Percentiles rank a stretch among this genome's conserved stretches.
phyloP scores from a whole-genome alignment of 805 yeast species.

The Candida odintsovae region DNA sequence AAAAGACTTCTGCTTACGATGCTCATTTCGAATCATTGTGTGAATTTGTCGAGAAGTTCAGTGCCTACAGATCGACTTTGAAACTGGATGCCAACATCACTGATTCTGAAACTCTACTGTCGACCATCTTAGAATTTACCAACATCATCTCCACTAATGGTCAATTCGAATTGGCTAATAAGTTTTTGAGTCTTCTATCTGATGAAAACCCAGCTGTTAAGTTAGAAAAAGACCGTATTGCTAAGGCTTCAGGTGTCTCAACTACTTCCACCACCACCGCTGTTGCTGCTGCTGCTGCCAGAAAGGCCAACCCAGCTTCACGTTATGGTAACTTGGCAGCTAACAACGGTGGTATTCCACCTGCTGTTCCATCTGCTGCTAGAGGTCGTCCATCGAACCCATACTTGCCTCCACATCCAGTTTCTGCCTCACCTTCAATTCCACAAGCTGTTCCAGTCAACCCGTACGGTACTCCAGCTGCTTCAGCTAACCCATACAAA shows the following conservation, averaged over 20 bases:
- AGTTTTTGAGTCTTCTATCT: conserved; percentile 67
- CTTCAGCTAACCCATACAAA: conserved; percentile 20
- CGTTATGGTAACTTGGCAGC: conserved; percentile 17
- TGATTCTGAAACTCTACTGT: conserved; percentile 27
- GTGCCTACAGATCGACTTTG: conserved; percentile 58
- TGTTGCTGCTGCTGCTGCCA: conserved; percentile 12
- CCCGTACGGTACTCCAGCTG: conserved; percentile 13
- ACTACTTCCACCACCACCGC: conserved; percentile 14
- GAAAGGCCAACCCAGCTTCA: conserved; percentile 7
- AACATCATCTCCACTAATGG: conserved; percentile 77
- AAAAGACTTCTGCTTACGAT: conserved; percentile 57
- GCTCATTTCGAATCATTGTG: conserved; percentile 81
- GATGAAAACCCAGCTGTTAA: conserved; percentile 64
- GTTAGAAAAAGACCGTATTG: conserved; percentile 73
- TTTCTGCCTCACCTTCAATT: conserved; percentile 8
- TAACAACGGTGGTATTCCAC: conserved; percentile 4
- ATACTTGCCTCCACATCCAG: conserved; percentile 4
- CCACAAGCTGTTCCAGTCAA: conserved; percentile 13
- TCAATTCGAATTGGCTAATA: conserved; percentile 72
- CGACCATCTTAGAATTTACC: conserved; percentile 75
- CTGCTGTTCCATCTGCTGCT: conserved; percentile 4
- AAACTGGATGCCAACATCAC: conserved; percentile 24
- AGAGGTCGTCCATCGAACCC: conserved; percentile 10
- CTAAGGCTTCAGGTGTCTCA: conserved; percentile 50
- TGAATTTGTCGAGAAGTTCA: conserved; percentile 77